These are phyloP conservation scores for Triticum urartu DNA, from an alignment of 176 grass and related monocot species.

Conservation along the genomic window DNA sequence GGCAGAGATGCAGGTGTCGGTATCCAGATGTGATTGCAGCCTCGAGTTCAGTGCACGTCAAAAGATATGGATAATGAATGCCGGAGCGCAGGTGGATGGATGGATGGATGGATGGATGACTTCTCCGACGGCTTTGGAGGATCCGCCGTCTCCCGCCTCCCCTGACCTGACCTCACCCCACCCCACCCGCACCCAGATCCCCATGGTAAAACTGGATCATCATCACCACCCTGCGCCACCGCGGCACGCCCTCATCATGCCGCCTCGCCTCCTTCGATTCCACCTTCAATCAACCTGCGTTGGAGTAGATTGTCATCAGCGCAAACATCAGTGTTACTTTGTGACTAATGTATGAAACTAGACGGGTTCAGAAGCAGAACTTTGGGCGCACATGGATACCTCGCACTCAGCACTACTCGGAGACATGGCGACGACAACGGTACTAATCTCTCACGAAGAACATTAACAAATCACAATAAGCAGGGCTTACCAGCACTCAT, in stretches of 20 bases:
- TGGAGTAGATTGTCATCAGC: too few relatives aligned
- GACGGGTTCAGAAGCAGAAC: too few relatives aligned
- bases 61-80: neutral
- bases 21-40: neutral
- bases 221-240: neutral
- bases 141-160: neutral
- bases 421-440: too few relatives aligned
- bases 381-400: too few relatives aligned
- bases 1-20: too few relatives aligned
- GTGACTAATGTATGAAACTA: too few relatives aligned
- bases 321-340: too few relatives aligned
- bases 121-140: constrained; percentile 25
- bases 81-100: neutral
- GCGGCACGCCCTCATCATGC: neutral
- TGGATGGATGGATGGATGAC: too few relatives aligned
- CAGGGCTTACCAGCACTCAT: neutral
- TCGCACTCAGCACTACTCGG: too few relatives aligned
- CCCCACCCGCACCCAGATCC: neutral
- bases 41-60: neutral
- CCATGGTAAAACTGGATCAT: neutral
- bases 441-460: too few relatives aligned
- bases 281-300: too few relatives aligned
- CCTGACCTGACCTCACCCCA: neutral
- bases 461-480: neutral
- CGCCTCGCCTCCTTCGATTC: too few relatives aligned